Percentiles rank a stretch among this genome's conserved stretches.
phyloP scores from a whole-genome alignment of 2,329 filamentous ascomycete species.

The Pestalotiopsis sp. region DNA sequence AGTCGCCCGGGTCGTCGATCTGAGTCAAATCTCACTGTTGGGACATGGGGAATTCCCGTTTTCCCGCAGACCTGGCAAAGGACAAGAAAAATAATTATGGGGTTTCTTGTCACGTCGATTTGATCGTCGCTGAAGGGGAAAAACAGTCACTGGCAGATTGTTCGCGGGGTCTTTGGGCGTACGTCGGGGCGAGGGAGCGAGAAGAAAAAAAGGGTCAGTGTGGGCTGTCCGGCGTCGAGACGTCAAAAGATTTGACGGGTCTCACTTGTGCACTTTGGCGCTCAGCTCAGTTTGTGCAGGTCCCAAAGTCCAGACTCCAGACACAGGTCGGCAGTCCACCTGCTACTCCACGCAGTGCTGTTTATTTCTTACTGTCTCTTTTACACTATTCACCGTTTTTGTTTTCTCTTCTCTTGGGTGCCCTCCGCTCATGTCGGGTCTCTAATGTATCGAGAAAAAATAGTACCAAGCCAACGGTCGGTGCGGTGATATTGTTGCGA shows the following conservation, averaged over 20 bases:
- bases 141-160: neutral
- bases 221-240: constrained; percentile 7
- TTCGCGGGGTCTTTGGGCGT: constrained; percentile 8
- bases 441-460: too few relatives aligned
- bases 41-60: neutral
- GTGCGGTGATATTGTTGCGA: neutral
- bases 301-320: neutral
- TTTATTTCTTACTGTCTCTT: neutral
- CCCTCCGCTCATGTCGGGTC: neutral
- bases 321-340: neutral
- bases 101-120: neutral
- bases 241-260: constrained; percentile 11
- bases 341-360: neutral
- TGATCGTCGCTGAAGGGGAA: constrained; percentile 2
- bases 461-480: too few relatives aligned
- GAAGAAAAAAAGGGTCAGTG: constrained; percentile 10
- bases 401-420: neutral
- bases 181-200: neutral
- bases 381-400: neutral
- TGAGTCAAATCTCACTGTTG: neutral
- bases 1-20: neutral
- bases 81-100: neutral
- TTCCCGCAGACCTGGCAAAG: neutral
- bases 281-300: neutral
- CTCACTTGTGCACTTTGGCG: neutral